Base-by-base conservation (phyloP, 805 yeast genomes). In the Cyberlindnera euphorbiae region DNA sequence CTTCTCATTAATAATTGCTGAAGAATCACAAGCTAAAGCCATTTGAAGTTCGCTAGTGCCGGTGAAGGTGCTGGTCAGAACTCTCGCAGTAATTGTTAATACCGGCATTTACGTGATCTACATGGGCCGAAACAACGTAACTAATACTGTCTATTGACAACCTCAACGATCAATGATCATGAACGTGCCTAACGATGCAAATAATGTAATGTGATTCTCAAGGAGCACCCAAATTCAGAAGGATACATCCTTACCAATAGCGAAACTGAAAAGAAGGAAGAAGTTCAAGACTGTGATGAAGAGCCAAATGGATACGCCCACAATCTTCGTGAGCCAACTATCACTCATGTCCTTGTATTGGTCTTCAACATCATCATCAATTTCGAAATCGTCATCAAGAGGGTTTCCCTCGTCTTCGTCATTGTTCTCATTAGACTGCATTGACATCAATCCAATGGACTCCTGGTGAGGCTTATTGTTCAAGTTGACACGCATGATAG, bases 231-330 rank as follows among this genome's bases (percentile, higher is more conserved):
- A n/a, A n/a, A n/a, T n/a, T n/a, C n/a, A 62, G 24, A 64, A 47
- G 30, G 58, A 59, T 9, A 63, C 64, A 26, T 64, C 69, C 44
- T 67, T 59, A 11, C 76, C 75, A 18, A 58, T 46, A 6, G 75
- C 68, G 26, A 75, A 63, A 38, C 73, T 66, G 14, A 71, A 60
- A 30, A 77, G 50, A 44, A 77, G 56, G 53, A 82, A 88, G 33
- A 82, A 69, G 55, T 89, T 89, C 48, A 87, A 66, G 12, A 69
- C 69, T 1, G 82, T 63, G 22, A 89, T 75, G 34, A 80, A 71
- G 1, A 75, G 43, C 93, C 96, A 88, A 5, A 88, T 72, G 1
- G 66, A 16, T 1, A 75, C 55, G 0, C 83, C 84, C 1, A 71
- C 35, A 0, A 67, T 39, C 2, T 77, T 74, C 29, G 78, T 70